These are phyloP conservation scores for Jamesozyma rosinii DNA, from an alignment of 805 yeast species.

Conservation along the genomic window DNA sequence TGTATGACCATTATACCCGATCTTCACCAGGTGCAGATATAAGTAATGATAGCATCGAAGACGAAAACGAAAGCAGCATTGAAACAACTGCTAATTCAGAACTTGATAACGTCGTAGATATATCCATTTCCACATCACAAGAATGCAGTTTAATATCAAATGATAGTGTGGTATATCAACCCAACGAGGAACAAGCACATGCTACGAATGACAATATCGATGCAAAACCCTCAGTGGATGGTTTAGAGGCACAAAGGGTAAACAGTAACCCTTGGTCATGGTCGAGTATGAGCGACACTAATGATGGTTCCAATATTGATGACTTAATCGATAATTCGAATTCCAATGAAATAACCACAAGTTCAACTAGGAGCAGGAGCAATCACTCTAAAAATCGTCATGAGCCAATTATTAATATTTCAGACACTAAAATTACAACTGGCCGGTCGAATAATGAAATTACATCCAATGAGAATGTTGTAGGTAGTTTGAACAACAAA, in stretches of 20 bases:
- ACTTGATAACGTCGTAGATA: neutral
- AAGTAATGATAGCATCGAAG: constrained; percentile 7
- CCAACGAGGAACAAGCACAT: constrained; percentile 2
- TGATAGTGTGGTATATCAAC: constrained; percentile 10
- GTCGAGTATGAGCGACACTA: constrained; percentile 4
- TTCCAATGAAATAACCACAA: neutral
- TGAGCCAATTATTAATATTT: constrained; percentile 12
- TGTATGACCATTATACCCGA: constrained; percentile 26
- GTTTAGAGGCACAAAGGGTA: neutral
- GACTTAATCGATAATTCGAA: constrained; percentile 2
- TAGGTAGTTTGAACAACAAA: too few species aligned
- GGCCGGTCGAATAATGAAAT: neutral
- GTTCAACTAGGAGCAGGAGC: constrained; percentile 7
- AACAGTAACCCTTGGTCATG: constrained; percentile 2
- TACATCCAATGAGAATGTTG: neutral
- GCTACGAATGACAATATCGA: neutral
- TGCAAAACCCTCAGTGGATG: neutral
- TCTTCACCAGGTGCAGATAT: constrained; percentile 16
- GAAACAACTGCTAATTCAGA: too few species aligned
- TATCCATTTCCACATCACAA: constrained; percentile 5
- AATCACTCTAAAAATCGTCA: constrained; percentile 34
- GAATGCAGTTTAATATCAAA: constrained; percentile 12
- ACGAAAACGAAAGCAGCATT: neutral
- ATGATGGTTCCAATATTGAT: neutral
- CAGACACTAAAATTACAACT: neutral